Conservation (phyloP, 768 basidiomycete species). For the Coprinopsis strossmayeri region DNA sequence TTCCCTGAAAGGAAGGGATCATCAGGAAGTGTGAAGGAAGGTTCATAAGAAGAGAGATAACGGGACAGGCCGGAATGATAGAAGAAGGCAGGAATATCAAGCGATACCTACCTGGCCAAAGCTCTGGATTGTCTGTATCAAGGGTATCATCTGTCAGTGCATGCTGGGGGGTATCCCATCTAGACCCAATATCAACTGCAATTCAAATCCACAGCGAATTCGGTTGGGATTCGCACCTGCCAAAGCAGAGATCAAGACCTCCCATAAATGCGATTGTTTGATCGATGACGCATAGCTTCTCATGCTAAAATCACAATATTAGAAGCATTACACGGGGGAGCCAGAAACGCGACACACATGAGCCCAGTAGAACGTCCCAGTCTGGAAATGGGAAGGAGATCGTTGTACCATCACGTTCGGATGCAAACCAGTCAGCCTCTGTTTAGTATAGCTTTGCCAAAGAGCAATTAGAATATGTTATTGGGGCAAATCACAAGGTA, state of each 20-base stretch:
- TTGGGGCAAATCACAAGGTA: neutral
- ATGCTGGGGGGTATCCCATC: conserved; percentile 97
- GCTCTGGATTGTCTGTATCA: conserved; percentile 50
- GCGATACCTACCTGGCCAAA: conserved; percentile 73
- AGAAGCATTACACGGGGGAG: neutral
- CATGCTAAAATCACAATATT: conserved; percentile 52
- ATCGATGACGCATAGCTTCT: conserved; percentile 97
- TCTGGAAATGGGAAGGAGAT: conserved; percentile 95
- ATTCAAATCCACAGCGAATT: neutral
- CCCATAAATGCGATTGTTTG: conserved; percentile 98
- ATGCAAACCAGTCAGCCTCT: conserved; percentile 70
- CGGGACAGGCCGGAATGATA: neutral
- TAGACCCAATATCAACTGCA: conserved; percentile 18
- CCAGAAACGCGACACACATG: conserved; percentile 53
- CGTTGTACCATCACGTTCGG: conserved; percentile 94
- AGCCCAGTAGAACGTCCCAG: conserved; percentile 98
- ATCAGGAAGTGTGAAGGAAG: neutral
- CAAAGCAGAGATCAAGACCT: conserved; percentile 91
- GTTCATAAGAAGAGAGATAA: neutral
- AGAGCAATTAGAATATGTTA: neutral
- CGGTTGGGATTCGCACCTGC: too few species aligned
- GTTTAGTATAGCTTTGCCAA: conserved; percentile 72
- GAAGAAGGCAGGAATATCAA: neutral
- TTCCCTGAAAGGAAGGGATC: conserved; percentile 50
- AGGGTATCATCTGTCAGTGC: conserved; percentile 80